Percentiles rank a stretch among this genome's conserved stretches.
These are phyloP conservation scores for Pelargonium myrrhifolium DNA, from an alignment of 441 rosid genomes.

Conservation along the genomic window DNA sequence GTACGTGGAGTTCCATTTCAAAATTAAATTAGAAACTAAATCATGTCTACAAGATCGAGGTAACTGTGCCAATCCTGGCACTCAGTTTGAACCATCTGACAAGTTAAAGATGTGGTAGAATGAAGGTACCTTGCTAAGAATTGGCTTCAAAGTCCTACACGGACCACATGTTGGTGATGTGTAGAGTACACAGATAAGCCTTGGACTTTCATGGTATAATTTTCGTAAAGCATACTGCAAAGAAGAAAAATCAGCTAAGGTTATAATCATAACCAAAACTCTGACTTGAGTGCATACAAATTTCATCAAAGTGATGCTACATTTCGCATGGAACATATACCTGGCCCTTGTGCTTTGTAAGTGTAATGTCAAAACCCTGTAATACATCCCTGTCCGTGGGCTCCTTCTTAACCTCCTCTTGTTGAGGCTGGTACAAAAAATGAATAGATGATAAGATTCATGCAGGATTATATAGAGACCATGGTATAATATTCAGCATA, in stretches of 20 bases:
- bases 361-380: conserved; percentile 75
- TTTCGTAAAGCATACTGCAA: conserved; percentile 84
- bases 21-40: no score
- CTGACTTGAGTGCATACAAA: background rate
- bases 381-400: conserved; percentile 70
- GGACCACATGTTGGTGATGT: conserved; percentile 97
- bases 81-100: background rate
- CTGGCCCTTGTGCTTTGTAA: conserved; percentile 84
- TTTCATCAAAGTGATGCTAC: conserved; percentile 6
- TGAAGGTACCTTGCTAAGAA: conserved; percentile 68
- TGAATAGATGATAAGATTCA: conserved; percentile 6
- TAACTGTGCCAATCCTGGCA: background rate
- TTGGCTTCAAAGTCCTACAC: conserved; percentile 93
- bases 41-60: background rate
- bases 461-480: background rate
- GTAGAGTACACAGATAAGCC: conserved; percentile 77
- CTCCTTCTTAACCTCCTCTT: conserved; percentile 85
- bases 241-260: conserved; percentile 7
- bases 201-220: conserved; percentile 88
- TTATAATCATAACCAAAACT: background rate
- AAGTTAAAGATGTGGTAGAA: background rate
- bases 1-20: no score
- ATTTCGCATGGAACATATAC: conserved; percentile 26
- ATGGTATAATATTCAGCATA: background rate
- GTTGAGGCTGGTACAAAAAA: conserved; percentile 55